Conservation (phyloP, 257 asterid species). For the Rhazya stricta region DNA sequence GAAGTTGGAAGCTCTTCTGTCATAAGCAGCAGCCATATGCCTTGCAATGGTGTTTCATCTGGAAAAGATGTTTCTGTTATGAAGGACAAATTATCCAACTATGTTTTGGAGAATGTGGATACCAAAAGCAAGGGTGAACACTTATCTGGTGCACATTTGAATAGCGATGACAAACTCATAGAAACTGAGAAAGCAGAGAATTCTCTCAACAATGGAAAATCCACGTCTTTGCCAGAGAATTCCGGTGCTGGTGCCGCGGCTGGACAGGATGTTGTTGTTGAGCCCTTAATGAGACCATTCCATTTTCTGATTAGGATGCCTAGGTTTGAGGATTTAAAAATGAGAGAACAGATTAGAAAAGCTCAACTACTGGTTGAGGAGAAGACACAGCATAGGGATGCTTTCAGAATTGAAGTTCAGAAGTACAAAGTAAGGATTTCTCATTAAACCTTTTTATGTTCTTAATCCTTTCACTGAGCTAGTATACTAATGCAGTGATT, state of each 20-base stretch:
- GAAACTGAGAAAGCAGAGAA: constrained; percentile 29
- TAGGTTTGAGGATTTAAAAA: constrained; percentile 55
- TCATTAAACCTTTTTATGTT: constrained; percentile 2
- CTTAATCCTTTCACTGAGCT: not conserved
- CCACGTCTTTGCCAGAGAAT: constrained; percentile 36
- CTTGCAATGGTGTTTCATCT: constrained; percentile 25
- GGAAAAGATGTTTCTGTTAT: constrained; percentile 27
- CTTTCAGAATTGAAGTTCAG: constrained; percentile 57
- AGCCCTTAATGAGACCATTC: constrained; percentile 44
- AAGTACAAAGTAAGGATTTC: constrained; percentile 56
- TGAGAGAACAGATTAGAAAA: constrained; percentile 53
- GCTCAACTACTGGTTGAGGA: constrained; percentile 71
- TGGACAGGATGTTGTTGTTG: constrained; percentile 30
- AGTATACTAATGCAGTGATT: not conserved
- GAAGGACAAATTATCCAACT: constrained; percentile 23
- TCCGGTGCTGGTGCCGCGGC: constrained; percentile 29
- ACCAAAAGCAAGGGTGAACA: constrained; percentile 29
- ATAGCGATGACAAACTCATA: constrained; percentile 7
- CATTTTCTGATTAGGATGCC: constrained; percentile 56
- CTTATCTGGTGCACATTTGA: constrained; percentile 21
- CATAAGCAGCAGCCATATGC: constrained; percentile 24
- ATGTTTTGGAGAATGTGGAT: constrained; percentile 25
- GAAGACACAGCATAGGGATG: constrained; percentile 69
- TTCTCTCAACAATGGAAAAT: constrained; percentile 24
- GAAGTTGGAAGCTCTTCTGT: constrained; percentile 28